phyloP scores from a whole-genome alignment of 176 grass and related monocot species.

The Avena sativa region DNA sequence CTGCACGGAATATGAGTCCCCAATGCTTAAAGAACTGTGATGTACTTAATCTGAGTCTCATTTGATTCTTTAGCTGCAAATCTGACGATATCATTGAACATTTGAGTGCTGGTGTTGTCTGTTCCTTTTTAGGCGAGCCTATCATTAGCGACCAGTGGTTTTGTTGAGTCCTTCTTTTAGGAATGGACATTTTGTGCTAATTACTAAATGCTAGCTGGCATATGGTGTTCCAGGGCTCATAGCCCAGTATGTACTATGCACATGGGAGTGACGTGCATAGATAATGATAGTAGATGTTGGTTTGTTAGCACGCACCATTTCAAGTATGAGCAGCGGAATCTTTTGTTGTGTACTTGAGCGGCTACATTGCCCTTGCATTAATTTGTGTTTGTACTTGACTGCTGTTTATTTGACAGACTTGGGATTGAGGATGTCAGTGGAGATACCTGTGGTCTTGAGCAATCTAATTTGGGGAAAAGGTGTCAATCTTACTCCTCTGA shows the following conservation, averaged over 20 bases:
- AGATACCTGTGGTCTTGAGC: constrained; percentile 47
- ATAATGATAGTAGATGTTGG: neutral
- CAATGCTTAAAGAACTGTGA: neutral
- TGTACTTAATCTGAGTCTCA: no score
- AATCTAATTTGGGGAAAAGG: constrained; percentile 62
- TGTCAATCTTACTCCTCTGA: neutral
- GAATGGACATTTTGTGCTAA: neutral
- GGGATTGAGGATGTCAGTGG: constrained; percentile 44
- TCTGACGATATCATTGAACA: neutral
- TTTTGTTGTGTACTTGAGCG: constrained; percentile 13
- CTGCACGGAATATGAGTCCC: neutral
- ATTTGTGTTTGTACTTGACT: neutral
- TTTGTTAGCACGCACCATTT: neutral
- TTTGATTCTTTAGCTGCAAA: no score
- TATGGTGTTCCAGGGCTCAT: neutral
- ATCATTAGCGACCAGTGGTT: neutral
- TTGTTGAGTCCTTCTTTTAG: neutral
- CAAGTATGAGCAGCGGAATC: neutral
- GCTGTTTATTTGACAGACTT: constrained; percentile 32
- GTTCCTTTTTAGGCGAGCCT: neutral
- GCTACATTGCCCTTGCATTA: neutral
- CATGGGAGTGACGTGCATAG: neutral
- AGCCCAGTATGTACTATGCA: neutral
- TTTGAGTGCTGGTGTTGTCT: neutral
- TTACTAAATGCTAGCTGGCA: neutral